Base-by-base conservation (phyloP, 177 flowering plant genomes). In the Vitis hybrid region DNA sequence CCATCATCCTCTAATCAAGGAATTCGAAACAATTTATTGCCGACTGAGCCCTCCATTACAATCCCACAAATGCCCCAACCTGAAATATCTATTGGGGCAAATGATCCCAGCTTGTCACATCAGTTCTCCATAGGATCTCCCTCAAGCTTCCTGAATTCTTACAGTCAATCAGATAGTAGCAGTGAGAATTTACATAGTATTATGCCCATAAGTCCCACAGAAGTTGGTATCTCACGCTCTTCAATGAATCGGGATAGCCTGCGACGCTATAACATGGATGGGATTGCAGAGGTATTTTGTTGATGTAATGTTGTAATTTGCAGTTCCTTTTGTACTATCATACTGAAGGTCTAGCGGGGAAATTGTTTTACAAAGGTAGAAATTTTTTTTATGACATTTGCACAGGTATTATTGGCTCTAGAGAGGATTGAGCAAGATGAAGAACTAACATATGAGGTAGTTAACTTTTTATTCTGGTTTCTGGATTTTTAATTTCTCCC, bases 341-440 rank as follows among this genome's bases (percentile, higher is more conserved):
- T 67, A 49, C 19, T 12, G 10, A 15, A 22, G 33, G 8, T 45
- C 10, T 16, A 15, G 48, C 33, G 3, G 9, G 7, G 8, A 5
- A 56, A 49, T 15, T 5, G 6, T 16, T 39, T 39, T 59, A 18
- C 14, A 33, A 13, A 11, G 5, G 18, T 15, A 19, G 16, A n/a
- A 21, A 10, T 15, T 70, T 9, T 51, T 2, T 45, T 57, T 22
- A 11, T 33, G 5, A 14, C 16, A 52, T 7, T 45, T 67, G 10
- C 79, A 67, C 82, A 95, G 99, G 83, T 93, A 63, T 80, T 93
- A 65, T 74, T 88, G 75, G 97, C 97, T 5, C 84, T 93, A 60
- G 98, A 90, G 75, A 87, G 97, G 76, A 89, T 93, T 65, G 94
- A 90, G 72, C 92, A 88, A 67, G 92, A 93, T 70, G 94, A 85